Evolutionary conservation across 805 yeast genomes (phyloP), one percentile per base, ranked within the genome.

Genomic region (Teunomyces panamensis): DNA sequence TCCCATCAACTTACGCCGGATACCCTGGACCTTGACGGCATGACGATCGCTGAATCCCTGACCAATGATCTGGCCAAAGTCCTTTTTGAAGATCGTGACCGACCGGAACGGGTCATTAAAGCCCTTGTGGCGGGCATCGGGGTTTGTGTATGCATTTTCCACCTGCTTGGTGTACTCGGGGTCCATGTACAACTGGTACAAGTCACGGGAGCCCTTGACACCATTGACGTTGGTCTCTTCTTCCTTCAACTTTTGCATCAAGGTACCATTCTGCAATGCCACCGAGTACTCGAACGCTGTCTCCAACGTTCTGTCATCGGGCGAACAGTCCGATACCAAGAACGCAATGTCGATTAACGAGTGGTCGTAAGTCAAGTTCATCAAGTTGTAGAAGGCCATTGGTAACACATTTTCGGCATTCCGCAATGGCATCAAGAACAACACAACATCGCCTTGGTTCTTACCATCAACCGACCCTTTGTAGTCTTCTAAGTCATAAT

Each of bases 301-400:
- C 49, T 84, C 85, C 54, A 85, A 64, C 1, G 94, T 87, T 24
- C 71, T 71, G 57, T 87, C 94, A 26, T 68, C 71, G n/a, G 73
- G 73, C 1, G 90, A 81, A 58, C 94, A 87, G 66, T 87, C 96
- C 51, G 89, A 82, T 2, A 87, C 91, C 58, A 87, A 71, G 58
- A 87, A 87, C 13, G 90, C 91, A 50, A 87, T 73, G 67, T 89
- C 96, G 46, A 89, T 84, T 52, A 87, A 68, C 20, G 79, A 76
- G 62, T 89, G 96, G 47, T 87, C 89, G 62, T 89, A 89, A 1
- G 95, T 87, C 66, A 89, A 71, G 64, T 89, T 88, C 92, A 86
- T 87, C 66, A 89, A 69, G 66, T 89, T 87, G 58, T 84, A 84
- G 69, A 89, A 88, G 76, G 90, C 89, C 73, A 88, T 73, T 9